Percentiles rank a stretch among this genome's conserved stretches.
These are phyloP conservation scores for Kodamaea restingae DNA, from an alignment of 805 yeast genomes.

Conservation along the genomic window DNA sequence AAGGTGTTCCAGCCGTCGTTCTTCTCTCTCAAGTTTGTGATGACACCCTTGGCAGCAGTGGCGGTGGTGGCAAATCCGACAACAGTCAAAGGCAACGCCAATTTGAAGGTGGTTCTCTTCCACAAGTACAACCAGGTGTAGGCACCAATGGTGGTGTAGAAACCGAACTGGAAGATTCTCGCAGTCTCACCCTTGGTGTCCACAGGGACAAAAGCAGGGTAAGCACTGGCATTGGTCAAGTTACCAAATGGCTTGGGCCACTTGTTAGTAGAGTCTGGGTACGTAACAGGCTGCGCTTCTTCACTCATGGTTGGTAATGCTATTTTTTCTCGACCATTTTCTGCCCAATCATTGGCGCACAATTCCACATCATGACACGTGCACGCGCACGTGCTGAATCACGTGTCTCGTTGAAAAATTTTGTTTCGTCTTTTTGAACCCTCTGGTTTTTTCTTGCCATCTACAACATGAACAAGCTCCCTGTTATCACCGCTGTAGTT, in stretches of 20 bases:
- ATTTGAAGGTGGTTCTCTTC: conserved; percentile 41
- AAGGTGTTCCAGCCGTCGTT: conserved; percentile 61
- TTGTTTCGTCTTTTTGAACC: too few relatives aligned
- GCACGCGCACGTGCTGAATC: conserved; percentile 2
- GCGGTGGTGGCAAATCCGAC: conserved; percentile 48
- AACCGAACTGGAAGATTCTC: conserved; percentile 43
- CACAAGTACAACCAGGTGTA: conserved; percentile 43
- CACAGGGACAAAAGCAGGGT: conserved; percentile 50
- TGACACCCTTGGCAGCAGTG: conserved; percentile 44
- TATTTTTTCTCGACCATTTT: conserved; percentile 4
- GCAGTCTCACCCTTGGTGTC: conserved; percentile 51
- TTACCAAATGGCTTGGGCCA: conserved; percentile 42
- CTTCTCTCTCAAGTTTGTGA: conserved; percentile 58
- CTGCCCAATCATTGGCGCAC: conserved; percentile 10
- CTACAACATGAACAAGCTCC: conserved; percentile 24
- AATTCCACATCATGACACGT: conserved; percentile 1
- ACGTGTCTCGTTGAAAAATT: conserved; percentile 8
- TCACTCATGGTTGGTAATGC: conserved; percentile 10
- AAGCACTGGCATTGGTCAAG: conserved; percentile 34
- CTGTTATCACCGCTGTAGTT: conserved; percentile 38
- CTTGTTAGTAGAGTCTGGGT: conserved; percentile 38
- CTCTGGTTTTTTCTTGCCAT: conserved; percentile 1
- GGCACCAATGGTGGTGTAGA: conserved; percentile 48
- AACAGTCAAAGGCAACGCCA: conserved; percentile 37
- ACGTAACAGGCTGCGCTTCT: conserved; percentile 11